These are phyloP conservation scores for Vinca minor DNA, from an alignment of 257 asterid genomes.

Conservation along the genomic window DNA sequence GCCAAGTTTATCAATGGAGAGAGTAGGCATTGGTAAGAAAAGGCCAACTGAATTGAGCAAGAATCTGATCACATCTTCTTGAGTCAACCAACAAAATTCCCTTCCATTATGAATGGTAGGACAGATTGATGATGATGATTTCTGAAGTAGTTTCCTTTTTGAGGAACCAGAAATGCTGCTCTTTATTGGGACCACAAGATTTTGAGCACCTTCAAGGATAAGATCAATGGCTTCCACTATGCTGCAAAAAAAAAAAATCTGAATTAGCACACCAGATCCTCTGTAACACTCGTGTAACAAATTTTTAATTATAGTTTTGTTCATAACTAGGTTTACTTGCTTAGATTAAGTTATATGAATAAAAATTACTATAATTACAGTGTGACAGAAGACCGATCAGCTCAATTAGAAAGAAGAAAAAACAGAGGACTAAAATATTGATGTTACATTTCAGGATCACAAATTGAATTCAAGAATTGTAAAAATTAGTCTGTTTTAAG, in stretches of 20 bases:
- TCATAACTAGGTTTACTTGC: no score
- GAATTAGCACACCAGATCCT: no score
- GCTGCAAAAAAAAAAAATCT: slow-evolving; percentile 34
- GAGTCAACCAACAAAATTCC: slow-evolving; percentile 80
- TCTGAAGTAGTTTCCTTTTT: slow-evolving; percentile 41
- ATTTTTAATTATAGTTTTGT: no score
- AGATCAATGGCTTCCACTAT: slow-evolving; percentile 68
- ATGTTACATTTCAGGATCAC: not conserved
- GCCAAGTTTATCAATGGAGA: slow-evolving; percentile 54
- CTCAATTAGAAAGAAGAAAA: not conserved
- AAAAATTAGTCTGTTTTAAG: not conserved
- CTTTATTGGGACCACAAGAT: slow-evolving; percentile 36
- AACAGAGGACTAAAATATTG: not conserved
- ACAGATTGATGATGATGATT: slow-evolving; percentile 24
- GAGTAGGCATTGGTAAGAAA: slow-evolving; percentile 56
- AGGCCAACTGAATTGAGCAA: slow-evolving; percentile 63
- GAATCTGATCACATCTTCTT: slow-evolving; percentile 65
- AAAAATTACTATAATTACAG: no score
- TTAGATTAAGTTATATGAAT: no score
- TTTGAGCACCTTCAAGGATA: slow-evolving; percentile 63
- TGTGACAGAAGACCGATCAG: not conserved
- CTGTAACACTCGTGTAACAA: no score
- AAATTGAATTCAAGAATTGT: not conserved
- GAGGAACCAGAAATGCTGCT: slow-evolving; percentile 18
- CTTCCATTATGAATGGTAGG: slow-evolving; percentile 51